These are phyloP conservation scores for Lunasporangiospora selenospora DNA, from an alignment of 192 early-diverging fungal species.

Conservation along the genomic window DNA sequence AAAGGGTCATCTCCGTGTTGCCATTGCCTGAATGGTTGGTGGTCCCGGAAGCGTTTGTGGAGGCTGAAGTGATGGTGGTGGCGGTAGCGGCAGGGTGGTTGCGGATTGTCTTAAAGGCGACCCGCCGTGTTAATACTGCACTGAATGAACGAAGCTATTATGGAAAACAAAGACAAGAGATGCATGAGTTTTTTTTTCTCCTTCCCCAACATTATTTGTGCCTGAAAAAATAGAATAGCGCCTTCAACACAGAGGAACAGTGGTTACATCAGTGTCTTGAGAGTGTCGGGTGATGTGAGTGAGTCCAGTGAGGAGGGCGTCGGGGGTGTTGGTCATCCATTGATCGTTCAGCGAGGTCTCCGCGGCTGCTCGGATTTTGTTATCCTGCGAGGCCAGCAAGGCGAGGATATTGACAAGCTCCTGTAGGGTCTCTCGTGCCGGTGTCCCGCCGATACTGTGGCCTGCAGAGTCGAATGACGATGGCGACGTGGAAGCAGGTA, in stretches of 20 bases:
- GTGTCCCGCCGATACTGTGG: too few species aligned
- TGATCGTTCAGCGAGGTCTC: conserved; percentile 60
- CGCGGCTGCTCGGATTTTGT: conserved; percentile 53
- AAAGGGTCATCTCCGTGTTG: conserved; percentile 57
- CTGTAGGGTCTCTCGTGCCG: conserved; percentile 52
- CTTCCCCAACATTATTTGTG: background rate
- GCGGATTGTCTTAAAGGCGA: conserved; percentile 56
- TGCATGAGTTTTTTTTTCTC: background rate
- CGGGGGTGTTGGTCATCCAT: conserved; percentile 59
- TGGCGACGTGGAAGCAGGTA: too few species aligned
- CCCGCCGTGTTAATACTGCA: conserved; percentile 61
- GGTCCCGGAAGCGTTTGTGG: too few species aligned
- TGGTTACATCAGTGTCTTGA: conserved; percentile 35
- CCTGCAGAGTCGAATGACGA: too few species aligned
- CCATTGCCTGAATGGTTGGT: too few species aligned
- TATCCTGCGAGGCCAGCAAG: conserved; percentile 56
- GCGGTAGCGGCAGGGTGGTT: conserved; percentile 15
- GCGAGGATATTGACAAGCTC: conserved; percentile 54
- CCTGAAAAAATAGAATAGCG: background rate
- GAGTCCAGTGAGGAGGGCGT: conserved; percentile 55
- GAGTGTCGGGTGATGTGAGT: conserved; percentile 51
- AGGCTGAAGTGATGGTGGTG: too few species aligned
- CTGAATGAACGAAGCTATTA: conserved; percentile 57
- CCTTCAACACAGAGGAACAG: background rate
- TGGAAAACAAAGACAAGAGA: conserved; percentile 5